A percentile compares a stretch with the other conserved stretches of the same genome.
Conservation (phyloP, 2,329 filamentous ascomycete species). For the Penicillium oxalicum region DNA sequence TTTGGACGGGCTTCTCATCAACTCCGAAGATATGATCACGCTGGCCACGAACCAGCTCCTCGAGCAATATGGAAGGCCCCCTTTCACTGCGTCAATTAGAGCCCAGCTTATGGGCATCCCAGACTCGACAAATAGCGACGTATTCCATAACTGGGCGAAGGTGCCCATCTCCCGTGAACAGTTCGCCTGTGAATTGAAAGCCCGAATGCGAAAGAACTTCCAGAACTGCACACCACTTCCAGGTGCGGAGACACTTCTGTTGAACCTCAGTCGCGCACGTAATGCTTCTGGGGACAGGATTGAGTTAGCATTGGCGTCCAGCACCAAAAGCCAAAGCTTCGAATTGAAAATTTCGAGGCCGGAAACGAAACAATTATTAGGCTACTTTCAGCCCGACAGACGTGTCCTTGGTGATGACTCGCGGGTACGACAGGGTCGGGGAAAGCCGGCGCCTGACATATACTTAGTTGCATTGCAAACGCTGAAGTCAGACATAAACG, state of each 20-base stretch:
- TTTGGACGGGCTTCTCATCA: constrained; percentile 31
- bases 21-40: constrained; percentile 31
- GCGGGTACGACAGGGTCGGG: constrained; percentile 17
- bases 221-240: constrained; percentile 20
- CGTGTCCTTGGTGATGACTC: constrained; percentile 17
- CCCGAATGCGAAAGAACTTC: constrained; percentile 26
- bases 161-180: constrained; percentile 24
- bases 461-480: constrained; percentile 20
- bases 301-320: constrained; percentile 20
- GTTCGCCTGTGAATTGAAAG: constrained; percentile 27
- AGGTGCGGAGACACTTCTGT: constrained; percentile 17
- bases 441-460: constrained; percentile 25
- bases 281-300: constrained; percentile 11
- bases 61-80: constrained; percentile 15
- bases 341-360: constrained; percentile 19
- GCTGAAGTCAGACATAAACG: constrained; percentile 10
- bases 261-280: constrained; percentile 13
- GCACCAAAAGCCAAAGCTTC: constrained; percentile 17
- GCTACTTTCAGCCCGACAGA: constrained; percentile 12
- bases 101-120: constrained; percentile 22
- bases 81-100: constrained; percentile 13
- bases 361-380: constrained; percentile 17
- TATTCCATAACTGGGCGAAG: constrained; percentile 31
- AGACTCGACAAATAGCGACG: constrained; percentile 19
- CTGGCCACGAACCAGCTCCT: constrained; percentile 16